phyloP scores from a whole-genome alignment of 257 asterid genomes.

The Solanum sparsipilum region DNA sequence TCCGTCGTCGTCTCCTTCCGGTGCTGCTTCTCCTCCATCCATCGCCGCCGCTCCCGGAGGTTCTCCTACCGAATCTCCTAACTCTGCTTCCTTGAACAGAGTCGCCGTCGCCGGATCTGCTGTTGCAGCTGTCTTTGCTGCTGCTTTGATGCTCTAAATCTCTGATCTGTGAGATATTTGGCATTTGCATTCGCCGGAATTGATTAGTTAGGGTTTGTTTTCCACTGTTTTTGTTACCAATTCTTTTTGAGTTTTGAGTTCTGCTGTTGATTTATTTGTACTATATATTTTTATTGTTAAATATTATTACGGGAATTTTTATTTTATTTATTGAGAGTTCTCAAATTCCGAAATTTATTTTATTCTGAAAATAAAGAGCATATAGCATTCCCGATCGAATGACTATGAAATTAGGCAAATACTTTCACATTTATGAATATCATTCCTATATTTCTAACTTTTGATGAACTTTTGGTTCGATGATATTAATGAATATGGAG shows the following conservation, averaged over 20 bases:
- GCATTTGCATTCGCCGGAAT: not conserved
- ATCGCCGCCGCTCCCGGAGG: slow-evolving; percentile 20
- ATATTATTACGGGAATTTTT: not conserved
- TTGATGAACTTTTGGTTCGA: too few relatives aligned
- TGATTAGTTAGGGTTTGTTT: not conserved
- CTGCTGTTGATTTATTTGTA: not conserved
- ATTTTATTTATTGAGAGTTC: not conserved
- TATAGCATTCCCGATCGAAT: too few relatives aligned
- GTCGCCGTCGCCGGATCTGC: slow-evolving; percentile 45
- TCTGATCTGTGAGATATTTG: not conserved
- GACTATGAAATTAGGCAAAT: too few relatives aligned
- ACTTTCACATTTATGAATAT: too few relatives aligned
- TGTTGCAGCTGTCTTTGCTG: slow-evolving; percentile 23
- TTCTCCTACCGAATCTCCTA: slow-evolving; percentile 18
- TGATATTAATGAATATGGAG: too few relatives aligned
- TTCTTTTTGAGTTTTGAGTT: not conserved
- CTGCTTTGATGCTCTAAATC: slow-evolving; percentile 31
- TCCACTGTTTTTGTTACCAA: not conserved
- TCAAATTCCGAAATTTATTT: not conserved
- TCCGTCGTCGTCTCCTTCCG: too few relatives aligned
- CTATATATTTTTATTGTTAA: not conserved
- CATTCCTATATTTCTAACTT: too few relatives aligned
- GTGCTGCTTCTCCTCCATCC: slow-evolving; percentile 7
- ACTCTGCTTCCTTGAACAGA: slow-evolving; percentile 30
- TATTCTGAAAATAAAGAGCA: too few relatives aligned